phyloP scores from a whole-genome alignment of 78 protist genomes.

The Dictyostelium capitatum region DNA sequence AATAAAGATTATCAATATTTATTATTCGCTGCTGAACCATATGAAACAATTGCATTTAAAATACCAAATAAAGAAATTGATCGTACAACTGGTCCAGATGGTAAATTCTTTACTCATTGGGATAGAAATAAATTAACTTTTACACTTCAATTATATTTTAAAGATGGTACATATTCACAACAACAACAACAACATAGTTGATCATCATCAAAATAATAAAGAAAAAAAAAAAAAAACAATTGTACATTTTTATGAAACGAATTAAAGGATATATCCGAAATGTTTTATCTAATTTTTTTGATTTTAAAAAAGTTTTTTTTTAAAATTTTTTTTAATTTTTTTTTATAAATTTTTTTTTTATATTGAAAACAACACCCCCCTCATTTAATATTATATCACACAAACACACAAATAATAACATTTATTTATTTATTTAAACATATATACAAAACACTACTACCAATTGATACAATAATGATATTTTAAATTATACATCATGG shows the following conservation, averaged over 20 bases:
- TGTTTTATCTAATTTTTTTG: too few species aligned
- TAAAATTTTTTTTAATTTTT: too few species aligned
- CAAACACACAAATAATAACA: too few species aligned
- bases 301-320: too few species aligned
- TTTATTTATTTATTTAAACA: too few species aligned
- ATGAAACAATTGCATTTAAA: conserved; percentile 98
- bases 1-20: conserved; percentile 92
- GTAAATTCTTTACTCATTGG: conserved; percentile 83
- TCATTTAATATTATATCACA: too few species aligned
- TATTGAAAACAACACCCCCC: too few species aligned
- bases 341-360: too few species aligned
- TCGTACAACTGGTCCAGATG: conserved; percentile 73
- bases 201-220: not conserved
- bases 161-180: not conserved
- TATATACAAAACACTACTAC: too few species aligned
- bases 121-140: conserved; percentile 54
- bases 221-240: not conserved
- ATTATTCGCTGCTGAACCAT: conserved; percentile 99
- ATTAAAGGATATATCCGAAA: too few species aligned
- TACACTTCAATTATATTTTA: conserved; percentile 40
- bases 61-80: conserved; percentile 93
- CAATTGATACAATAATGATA: not conserved
- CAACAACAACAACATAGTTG: not conserved
- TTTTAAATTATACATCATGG: not conserved
- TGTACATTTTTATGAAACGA: not conserved